Evolutionary conservation across 345 rosid genomes (phyloP).

Genomic region (Clarkia xantiana): DNA sequence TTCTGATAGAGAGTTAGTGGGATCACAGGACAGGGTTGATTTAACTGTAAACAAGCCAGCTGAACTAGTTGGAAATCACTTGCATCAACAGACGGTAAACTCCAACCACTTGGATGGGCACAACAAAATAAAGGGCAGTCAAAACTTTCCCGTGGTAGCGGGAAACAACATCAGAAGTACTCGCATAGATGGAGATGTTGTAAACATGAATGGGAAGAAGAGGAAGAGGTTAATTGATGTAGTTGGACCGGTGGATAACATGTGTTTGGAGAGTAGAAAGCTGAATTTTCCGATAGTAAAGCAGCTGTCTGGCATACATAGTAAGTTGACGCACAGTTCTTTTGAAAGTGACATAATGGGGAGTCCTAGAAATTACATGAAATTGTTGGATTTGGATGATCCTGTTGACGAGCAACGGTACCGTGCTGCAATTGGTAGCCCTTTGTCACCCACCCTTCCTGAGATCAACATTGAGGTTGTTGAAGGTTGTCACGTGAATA

Average conservation of each 20-base stretch:
- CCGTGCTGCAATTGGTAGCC: constrained; percentile 48
- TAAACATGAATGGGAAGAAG: constrained; percentile 22
- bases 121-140: constrained; percentile 14
- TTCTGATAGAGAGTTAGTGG: constrained; percentile 79
- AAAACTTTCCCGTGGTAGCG: constrained; percentile 30
- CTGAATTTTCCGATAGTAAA: constrained; percentile 34
- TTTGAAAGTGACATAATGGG: constrained; percentile 10
- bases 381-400: constrained; percentile 69
- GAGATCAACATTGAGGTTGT: constrained; percentile 22
- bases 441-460: constrained; percentile 70
- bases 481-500: constrained; percentile 14
- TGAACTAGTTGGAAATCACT: constrained; percentile 32
- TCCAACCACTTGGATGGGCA: constrained; percentile 23
- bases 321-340: constrained; percentile 18
- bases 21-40: constrained; percentile 68
- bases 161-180: constrained; percentile 32
- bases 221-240: constrained; percentile 34
- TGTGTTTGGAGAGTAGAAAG: constrained; percentile 30
- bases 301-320: constrained; percentile 27
- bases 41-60: constrained; percentile 29
- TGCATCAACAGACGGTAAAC: constrained; percentile 22
- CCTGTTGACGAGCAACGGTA: constrained; percentile 46
- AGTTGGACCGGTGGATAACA: constrained; percentile 25
- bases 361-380: constrained; percentile 42
- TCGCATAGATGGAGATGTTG: constrained; percentile 15